Evolutionary conservation across 1,284 basidiomycete species (phyloP).

Genomic region (Ceratobasidium sp.): DNA sequence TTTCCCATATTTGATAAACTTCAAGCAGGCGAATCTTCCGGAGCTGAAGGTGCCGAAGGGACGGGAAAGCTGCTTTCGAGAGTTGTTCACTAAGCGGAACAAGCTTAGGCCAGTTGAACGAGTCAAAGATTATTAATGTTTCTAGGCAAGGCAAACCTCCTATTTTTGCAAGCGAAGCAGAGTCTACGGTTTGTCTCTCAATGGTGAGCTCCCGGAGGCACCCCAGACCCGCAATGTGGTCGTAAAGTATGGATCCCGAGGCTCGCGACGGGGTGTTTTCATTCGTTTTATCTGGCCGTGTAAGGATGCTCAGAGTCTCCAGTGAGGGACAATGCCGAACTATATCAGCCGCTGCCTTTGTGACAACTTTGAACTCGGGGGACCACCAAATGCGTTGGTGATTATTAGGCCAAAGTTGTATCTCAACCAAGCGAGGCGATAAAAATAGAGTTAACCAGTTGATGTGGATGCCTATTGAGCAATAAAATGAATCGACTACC

Average conservation of each 20-base stretch:
- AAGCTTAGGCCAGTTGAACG: background rate
- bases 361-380: too few species aligned
- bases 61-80: background rate
- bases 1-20: background rate
- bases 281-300: too few species aligned
- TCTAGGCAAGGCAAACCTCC: background rate
- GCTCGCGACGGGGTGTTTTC: too few species aligned
- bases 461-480: background rate
- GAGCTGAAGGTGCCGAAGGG: background rate
- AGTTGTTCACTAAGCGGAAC: background rate
- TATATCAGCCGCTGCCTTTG: too few species aligned
- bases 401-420: too few species aligned
- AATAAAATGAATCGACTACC: background rate
- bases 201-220: conserved; percentile 81
- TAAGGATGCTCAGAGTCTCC: too few species aligned
- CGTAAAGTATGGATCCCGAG: too few species aligned
- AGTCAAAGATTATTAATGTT: background rate
- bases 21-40: background rate
- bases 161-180: background rate
- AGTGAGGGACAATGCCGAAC: too few species aligned
- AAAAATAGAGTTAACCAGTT: background rate
- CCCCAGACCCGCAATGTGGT: background rate
- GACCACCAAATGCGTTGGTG: too few species aligned
- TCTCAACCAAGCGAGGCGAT: background rate
- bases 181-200: background rate